A percentile compares a stretch with the other conserved stretches of the same genome.
Evolutionary conservation across 2,329 filamentous ascomycete species (phyloP).

Genomic region (Ophiostoma angusticollis): DNA sequence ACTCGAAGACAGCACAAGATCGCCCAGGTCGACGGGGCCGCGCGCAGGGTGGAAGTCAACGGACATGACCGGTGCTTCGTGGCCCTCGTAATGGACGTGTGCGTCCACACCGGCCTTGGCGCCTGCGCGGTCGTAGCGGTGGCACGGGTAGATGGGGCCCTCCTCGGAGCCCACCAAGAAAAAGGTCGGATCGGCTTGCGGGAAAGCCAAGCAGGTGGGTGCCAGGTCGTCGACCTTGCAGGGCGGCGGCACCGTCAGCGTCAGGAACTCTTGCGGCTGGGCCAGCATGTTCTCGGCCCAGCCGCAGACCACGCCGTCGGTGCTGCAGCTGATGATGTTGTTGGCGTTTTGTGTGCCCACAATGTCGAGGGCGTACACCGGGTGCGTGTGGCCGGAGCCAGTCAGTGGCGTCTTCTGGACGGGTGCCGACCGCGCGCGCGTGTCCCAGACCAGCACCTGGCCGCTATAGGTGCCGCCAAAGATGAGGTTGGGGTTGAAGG

Average conservation of each 20-base stretch:
- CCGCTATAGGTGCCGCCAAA: conserved; percentile 93
- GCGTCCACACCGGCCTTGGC: conserved; percentile 92
- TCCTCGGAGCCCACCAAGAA: conserved; percentile 96
- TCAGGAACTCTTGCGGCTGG: conserved; percentile 86
- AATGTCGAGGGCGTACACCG: conserved; percentile 88
- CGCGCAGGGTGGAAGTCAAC: conserved; percentile 89
- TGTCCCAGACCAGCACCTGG: conserved; percentile 95
- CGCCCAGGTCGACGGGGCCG: conserved; percentile 86
- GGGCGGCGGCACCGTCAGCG: conserved; percentile 72
- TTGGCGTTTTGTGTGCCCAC: conserved; percentile 97
- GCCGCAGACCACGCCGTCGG: conserved; percentile 89
- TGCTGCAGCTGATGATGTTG: conserved; percentile 95
- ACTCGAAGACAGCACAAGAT: conserved; percentile 81
- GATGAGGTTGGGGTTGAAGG: conserved; percentile 92
- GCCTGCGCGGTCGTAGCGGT: conserved; percentile 91
- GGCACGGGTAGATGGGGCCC: conserved; percentile 89
- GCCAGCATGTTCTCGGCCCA: conserved; percentile 98
- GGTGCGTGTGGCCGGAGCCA: conserved; percentile 89
- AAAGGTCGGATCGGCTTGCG: conserved; percentile 88
- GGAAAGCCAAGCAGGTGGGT: conserved; percentile 89
- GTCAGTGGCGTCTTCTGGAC: conserved; percentile 95
- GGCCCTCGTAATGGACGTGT: conserved; percentile 76
- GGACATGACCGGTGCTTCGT: conserved; percentile 89
- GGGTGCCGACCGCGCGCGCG: conserved; percentile 72
- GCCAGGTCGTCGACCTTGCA: conserved; percentile 90